Evolutionary conservation across 2,329 filamentous ascomycete species (phyloP).

Genomic region (Simplicillium sp.): DNA sequence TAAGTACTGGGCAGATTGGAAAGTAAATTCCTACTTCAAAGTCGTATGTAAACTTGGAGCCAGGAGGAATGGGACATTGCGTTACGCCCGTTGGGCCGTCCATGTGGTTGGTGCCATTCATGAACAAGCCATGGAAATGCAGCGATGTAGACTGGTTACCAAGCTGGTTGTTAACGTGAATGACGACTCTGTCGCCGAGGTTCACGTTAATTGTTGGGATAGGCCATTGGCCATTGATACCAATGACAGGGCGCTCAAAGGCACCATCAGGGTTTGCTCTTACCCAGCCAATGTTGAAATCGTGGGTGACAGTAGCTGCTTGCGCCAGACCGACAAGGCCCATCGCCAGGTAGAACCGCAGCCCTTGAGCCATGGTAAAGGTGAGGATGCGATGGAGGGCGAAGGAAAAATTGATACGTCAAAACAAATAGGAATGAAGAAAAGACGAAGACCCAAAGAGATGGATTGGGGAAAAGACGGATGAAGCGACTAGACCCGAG

Average conservation of each 20-base stretch:
- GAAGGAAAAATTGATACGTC: neutral
- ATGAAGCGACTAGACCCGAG: neutral
- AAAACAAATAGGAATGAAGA: neutral
- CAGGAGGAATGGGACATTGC: slow-evolving; percentile 58
- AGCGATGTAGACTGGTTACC: slow-evolving; percentile 54
- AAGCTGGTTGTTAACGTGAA: slow-evolving; percentile 50
- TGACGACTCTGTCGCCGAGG: slow-evolving; percentile 50
- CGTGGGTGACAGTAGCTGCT: slow-evolving; percentile 43
- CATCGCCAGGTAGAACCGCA: slow-evolving; percentile 3
- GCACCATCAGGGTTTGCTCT: slow-evolving; percentile 61
- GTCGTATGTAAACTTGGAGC: slow-evolving; percentile 58
- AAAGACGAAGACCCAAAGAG: neutral
- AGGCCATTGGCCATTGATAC: slow-evolving; percentile 71
- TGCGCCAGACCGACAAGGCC: slow-evolving; percentile 14
- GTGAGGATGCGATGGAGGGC: neutral
- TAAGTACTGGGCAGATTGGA: too few relatives aligned
- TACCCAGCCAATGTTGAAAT: slow-evolving; percentile 66
- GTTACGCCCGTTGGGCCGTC: slow-evolving; percentile 59
- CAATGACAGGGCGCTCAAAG: slow-evolving; percentile 56
- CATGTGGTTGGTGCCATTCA: slow-evolving; percentile 59
- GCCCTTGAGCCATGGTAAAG: neutral
- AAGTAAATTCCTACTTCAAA: slow-evolving; percentile 46
- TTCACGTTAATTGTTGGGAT: slow-evolving; percentile 55
- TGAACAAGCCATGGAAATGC: slow-evolving; percentile 64
- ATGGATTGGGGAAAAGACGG: neutral